These are phyloP conservation scores for Datura wrightii DNA, from an alignment of 257 asterid genomes.

Conservation along the genomic window DNA sequence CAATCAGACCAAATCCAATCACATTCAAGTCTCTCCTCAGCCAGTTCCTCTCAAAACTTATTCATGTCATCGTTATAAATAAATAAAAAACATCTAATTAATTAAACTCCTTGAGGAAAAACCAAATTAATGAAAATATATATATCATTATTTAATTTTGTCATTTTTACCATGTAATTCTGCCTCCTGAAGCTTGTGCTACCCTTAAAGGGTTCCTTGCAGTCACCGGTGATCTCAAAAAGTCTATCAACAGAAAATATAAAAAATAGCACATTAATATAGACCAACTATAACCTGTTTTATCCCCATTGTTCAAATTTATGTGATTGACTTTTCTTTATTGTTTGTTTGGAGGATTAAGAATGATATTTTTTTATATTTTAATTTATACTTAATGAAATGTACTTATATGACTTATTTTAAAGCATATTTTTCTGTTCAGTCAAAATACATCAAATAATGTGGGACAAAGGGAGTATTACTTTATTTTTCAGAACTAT, in stretches of 20 bases:
- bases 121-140: background rate
- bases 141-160: background rate
- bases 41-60: slow-evolving; percentile 85
- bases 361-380: too few relatives aligned
- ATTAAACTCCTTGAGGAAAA: background rate
- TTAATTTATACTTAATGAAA: too few relatives aligned
- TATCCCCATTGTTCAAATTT: background rate
- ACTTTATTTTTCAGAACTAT: background rate
- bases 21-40: slow-evolving; percentile 83
- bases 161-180: slow-evolving; percentile 65
- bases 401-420: too few relatives aligned
- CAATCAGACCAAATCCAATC: slow-evolving; percentile 92
- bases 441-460: background rate
- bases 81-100: background rate
- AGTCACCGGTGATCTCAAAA: slow-evolving; percentile 56
- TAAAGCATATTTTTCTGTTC: too few relatives aligned
- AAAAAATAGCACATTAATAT: background rate
- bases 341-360: background rate
- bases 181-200: slow-evolving; percentile 76
- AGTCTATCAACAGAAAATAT: slow-evolving; percentile 44
- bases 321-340: background rate
- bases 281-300: background rate
- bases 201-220: slow-evolving; percentile 75
- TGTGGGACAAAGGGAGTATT: background rate
- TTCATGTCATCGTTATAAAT: background rate